Evolutionary conservation across 2,329 filamentous ascomycete species (phyloP), one percentile per base, ranked within the genome.

Genomic region (Atkinsonella texensis): DNA sequence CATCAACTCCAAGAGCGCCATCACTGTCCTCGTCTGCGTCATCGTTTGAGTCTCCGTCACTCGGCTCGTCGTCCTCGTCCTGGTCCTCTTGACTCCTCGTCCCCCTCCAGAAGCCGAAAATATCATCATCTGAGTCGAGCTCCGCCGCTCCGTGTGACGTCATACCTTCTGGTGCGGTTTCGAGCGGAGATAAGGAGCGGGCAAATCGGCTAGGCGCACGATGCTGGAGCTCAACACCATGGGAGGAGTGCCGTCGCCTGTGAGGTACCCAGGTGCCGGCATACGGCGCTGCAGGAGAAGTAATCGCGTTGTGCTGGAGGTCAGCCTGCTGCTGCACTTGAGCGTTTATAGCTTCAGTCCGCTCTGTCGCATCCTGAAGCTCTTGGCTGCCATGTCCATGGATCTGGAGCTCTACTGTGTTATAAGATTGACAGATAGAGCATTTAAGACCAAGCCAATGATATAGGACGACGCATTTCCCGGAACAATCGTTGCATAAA

Each of bases 361-460:
- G 57, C 39, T 65, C 62, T 7, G 58, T 57, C 13, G 62, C 53
- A 15, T 59, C 58, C 43, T 63, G 63, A 6, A 60, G 58, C 28
- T 61, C 57, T 42, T 56, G 59, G 18, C 56, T 59, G 39, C 63
- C 63, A 12, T 68, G 63, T 38, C 79, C 78, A 32, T 81, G 68
- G 40, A 85, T 79, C 52, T 79, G 78, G 28, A 85, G 66, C 60
- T 85, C 79, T 15, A 77, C 79, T 0, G 83, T 87, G 60, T 87
- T 87, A 60, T 85, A 87, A 3, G 82, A 85, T 42, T 75, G 71
- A 61, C 83, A 87, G 38, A 84, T 80, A 13, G 76, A 83, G 64
- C 93, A 98, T 67, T 95, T 95, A 45, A 95, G 74, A 0, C 93
- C 93, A 4, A 97, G 74, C 89, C 93, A 98, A 68, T 98, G 93